phyloP scores from a whole-genome alignment of 768 basidiomycete genomes.

The Pleurotus tuber-regium region DNA sequence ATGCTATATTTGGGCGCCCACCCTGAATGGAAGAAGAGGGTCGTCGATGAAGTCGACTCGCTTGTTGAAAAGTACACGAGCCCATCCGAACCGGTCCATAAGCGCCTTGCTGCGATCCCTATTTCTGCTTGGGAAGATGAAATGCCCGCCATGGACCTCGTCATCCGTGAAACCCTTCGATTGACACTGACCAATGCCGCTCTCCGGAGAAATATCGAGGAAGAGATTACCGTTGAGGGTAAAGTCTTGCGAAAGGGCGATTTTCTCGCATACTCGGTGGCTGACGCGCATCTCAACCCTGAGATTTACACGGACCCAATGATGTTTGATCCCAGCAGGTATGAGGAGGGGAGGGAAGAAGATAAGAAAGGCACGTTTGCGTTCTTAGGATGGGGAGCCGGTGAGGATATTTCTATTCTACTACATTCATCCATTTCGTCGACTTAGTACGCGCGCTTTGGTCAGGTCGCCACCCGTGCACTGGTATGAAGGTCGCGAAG shows the following conservation, averaged over 20 bases:
- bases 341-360: slow-evolving; percentile 28
- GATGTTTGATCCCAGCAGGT: slow-evolving; percentile 35
- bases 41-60: slow-evolving; percentile 26
- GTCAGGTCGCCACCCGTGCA: slow-evolving; percentile 38
- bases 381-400: slow-evolving; percentile 40
- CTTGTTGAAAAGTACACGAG: slow-evolving; percentile 27
- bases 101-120: slow-evolving; percentile 32
- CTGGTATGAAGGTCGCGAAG: slow-evolving; percentile 37
- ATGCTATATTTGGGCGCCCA: slow-evolving; percentile 31
- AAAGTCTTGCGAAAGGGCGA: slow-evolving; percentile 28
- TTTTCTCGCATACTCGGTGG: slow-evolving; percentile 31
- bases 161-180: slow-evolving; percentile 39
- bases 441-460: not conserved
- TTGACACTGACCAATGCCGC: slow-evolving; percentile 25
- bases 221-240: slow-evolving; percentile 26
- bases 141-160: slow-evolving; percentile 33
- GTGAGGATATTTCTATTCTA: too few relatives aligned
- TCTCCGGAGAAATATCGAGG: slow-evolving; percentile 32
- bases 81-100: slow-evolving; percentile 28
- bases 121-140: slow-evolving; percentile 38
- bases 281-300: slow-evolving; percentile 33
- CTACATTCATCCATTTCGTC: not conserved
- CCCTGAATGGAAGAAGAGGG: slow-evolving; percentile 32
- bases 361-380: slow-evolving; percentile 30
- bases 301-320: slow-evolving; percentile 32